Conservation (phyloP, 2,329 filamentous ascomycete genomes). For the Zasmidium cellare region DNA sequence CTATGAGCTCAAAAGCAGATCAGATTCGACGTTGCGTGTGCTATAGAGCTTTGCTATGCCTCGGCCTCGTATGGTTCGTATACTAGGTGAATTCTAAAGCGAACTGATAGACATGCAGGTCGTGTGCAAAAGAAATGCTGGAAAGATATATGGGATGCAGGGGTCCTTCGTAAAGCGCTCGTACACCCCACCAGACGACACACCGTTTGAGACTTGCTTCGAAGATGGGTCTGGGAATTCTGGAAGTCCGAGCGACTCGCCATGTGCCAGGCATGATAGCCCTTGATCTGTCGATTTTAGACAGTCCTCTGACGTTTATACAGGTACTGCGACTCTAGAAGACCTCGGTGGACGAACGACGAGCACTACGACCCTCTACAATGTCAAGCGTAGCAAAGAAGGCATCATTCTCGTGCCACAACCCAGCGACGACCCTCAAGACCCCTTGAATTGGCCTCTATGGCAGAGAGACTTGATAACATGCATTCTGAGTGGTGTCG, state of each 20-base stretch:
- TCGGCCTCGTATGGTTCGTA: not conserved
- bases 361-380: not conserved
- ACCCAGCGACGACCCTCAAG: conserved; percentile 14
- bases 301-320: not conserved
- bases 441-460: conserved; percentile 67
- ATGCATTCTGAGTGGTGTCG: conserved; percentile 70
- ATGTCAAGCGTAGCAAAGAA: conserved; percentile 5
- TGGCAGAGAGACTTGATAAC: conserved; percentile 81
- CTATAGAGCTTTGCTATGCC: not conserved
- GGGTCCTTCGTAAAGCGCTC: too few species aligned
- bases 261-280: not conserved
- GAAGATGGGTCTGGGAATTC: conserved; percentile 1
- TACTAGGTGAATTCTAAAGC: not conserved
- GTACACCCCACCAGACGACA: too few species aligned
- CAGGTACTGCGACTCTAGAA: conserved; percentile 4
- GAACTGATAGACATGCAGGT: not conserved
- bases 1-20: not conserved
- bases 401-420: conserved; percentile 17
- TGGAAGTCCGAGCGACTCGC: not conserved
- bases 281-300: not conserved
- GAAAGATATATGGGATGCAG: too few species aligned
- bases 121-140: not conserved
- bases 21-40: not conserved
- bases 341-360: not conserved
- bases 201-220: not conserved